Percentiles rank a stretch among this genome's conserved stretches.
Conservation (phyloP, 768 basidiomycete genomes). For the Cyathus striatus region DNA sequence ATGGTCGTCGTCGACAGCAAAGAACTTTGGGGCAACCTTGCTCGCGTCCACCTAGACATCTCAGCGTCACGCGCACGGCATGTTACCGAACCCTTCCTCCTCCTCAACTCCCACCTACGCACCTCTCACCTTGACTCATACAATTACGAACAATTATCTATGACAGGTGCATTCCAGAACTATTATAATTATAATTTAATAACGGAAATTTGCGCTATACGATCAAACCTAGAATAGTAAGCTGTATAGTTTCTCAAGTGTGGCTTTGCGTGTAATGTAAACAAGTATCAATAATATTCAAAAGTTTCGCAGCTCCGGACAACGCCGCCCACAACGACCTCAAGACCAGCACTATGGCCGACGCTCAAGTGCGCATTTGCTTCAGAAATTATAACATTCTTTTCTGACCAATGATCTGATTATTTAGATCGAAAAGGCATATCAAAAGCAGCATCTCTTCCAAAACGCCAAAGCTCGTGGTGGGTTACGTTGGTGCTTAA, state of each 20-base stretch:
- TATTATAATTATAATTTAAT: too few relatives aligned
- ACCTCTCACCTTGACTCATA: too few relatives aligned
- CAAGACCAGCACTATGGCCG: conserved; percentile 53
- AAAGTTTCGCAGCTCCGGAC: conserved; percentile 24
- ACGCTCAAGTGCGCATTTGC: conserved; percentile 39
- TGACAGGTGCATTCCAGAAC: too few relatives aligned
- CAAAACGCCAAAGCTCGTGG: conserved; percentile 93
- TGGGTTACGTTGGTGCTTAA: conserved; percentile 36
- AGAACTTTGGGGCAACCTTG: too few relatives aligned
- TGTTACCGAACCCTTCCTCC: too few relatives aligned
- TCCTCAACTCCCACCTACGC: too few relatives aligned
- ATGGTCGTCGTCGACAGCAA: too few relatives aligned
- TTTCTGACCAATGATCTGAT: conserved; percentile 6
- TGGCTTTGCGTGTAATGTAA: conserved; percentile 33
- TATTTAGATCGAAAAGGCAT: conserved; percentile 89
- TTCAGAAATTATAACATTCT: background rate
- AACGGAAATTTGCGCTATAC: too few relatives aligned
- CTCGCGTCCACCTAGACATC: too few relatives aligned
- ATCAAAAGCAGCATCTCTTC: conserved; percentile 97
- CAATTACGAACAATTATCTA: too few relatives aligned
- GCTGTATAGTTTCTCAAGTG: conserved; percentile 37
- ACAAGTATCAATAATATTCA: conserved; percentile 35
- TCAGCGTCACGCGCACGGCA: too few relatives aligned
- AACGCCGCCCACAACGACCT: conserved; percentile 30
- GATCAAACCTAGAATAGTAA: too few relatives aligned